These are phyloP conservation scores for Thielaviopsis punctulata DNA, from an alignment of 2,329 filamentous ascomycete species.

Conservation along the genomic window DNA sequence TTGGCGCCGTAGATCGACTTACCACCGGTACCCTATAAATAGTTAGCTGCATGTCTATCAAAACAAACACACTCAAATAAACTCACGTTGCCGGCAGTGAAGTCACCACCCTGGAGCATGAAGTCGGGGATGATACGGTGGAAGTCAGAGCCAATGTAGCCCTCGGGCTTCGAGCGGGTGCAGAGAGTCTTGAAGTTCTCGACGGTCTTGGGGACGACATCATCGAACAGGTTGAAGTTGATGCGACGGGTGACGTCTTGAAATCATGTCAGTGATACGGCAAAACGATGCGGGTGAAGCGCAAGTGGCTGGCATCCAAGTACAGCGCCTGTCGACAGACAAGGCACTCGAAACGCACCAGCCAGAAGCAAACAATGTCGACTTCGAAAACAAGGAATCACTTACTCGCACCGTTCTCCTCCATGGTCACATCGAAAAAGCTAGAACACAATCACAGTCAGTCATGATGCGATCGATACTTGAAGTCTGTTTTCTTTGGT, in stretches of 20 bases:
- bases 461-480: too few species aligned
- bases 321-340: too few species aligned
- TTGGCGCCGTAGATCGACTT: slow-evolving; percentile 92
- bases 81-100: slow-evolving; percentile 78
- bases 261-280: too few species aligned
- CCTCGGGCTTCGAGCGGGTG: slow-evolving; percentile 64
- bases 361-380: too few species aligned
- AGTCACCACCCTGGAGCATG: slow-evolving; percentile 95
- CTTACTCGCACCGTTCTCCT: too few species aligned
- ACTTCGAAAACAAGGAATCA: too few species aligned
- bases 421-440: too few species aligned
- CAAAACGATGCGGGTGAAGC: too few species aligned
- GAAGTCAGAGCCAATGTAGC: slow-evolving; percentile 71
- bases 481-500: too few species aligned
- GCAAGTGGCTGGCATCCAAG: too few species aligned
- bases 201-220: slow-evolving; percentile 73
- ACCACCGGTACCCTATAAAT: slow-evolving; percentile 61
- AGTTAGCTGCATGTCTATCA: neutral
- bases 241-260: slow-evolving; percentile 60
- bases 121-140: slow-evolving; percentile 86
- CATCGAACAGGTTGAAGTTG: slow-evolving; percentile 76
- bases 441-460: too few species aligned
- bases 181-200: slow-evolving; percentile 75
- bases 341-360: too few species aligned
- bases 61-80: neutral